Base-by-base conservation (phyloP, 2,329 filamentous ascomycete genomes). In the Allantophomopsis lycopodina region DNA sequence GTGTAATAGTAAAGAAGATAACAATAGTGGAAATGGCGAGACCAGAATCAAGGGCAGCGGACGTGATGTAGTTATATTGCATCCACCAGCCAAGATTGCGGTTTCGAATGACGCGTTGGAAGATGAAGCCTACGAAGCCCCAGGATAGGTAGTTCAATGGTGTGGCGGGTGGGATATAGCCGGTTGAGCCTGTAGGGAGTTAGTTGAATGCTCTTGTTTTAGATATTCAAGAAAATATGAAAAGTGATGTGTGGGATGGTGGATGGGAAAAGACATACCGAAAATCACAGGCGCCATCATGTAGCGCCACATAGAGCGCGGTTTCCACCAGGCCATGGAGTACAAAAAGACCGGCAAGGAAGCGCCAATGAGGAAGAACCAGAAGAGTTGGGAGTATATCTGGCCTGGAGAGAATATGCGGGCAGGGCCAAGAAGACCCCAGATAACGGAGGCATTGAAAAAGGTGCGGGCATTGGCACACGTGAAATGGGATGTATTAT, bases 121-220 rank as follows among this genome's bases (percentile, higher is more conserved):
- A 85, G 32, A 80, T 43, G 50, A 73, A 78, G 18, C 81, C 81
- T 4, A 84, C 75, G 41, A 79, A 61, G 15, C 75, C 79, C 79
- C 80, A 85, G n/a, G 70, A 68, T 20, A 83, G 69, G 54, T 83
- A 85, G 59, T 82, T 84, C 42, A 84, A 68, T 0, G 79, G 79
- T 0, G 79, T 81, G 1, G 80, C 80, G 0, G 40, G 23, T 16
- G 40, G 17, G 21, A 32, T 23, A 36, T 36, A 18, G 7, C 16
- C 35, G 8, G 20, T 18, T n/a, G 16, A 36, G 23, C 23, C 23
- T 28, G 23, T 6, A 12, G 7, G 23, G 23, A 8, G 11, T 28
- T 28, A 28, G 23, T 28, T 3, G 4, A 8, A 6, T 3, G 8
- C 7, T 28, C 11, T 28, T 28, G 23, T 20, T 20, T 20, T 7